Conservation (phyloP, 306 rosid species). For the Malus fusca region DNA sequence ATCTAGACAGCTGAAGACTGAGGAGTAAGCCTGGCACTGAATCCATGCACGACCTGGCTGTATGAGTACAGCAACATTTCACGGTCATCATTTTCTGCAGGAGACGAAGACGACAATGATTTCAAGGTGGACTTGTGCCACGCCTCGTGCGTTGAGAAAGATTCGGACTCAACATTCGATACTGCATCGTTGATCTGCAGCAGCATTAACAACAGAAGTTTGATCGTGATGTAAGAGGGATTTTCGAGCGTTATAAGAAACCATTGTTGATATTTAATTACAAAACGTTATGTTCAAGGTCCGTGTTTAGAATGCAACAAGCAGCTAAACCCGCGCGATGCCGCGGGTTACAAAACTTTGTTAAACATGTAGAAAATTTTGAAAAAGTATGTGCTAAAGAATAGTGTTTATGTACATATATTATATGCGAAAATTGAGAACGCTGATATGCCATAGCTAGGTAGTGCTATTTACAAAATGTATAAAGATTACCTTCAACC, state of each 20-base stretch:
- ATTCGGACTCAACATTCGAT: neutral
- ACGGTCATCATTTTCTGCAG: neutral
- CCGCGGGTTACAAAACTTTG: no score
- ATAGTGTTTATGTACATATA: no score
- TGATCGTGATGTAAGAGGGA: neutral
- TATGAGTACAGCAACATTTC: constrained; percentile 2
- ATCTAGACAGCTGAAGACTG: constrained; percentile 12
- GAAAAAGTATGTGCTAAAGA: no score
- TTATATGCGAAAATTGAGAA: no score
- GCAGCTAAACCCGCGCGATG: no score
- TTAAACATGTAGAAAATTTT: no score
- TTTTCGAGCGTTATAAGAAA: neutral
- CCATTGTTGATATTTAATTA: neutral
- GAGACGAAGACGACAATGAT: neutral
- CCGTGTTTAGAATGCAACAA: neutral
- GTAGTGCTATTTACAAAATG: no score
- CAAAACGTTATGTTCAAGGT: neutral
- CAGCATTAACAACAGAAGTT: neutral
- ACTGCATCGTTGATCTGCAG: neutral
- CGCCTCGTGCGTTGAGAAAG: neutral
- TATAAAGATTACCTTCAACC: no score
- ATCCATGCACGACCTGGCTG: constrained; percentile 16
- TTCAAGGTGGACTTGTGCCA: constrained; percentile 19
- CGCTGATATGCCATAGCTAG: no score
- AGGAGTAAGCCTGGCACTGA: constrained; percentile 16